These are phyloP conservation scores for Scedosporium boydii DNA, from an alignment of 2,329 filamentous ascomycete species.

Conservation along the genomic window DNA sequence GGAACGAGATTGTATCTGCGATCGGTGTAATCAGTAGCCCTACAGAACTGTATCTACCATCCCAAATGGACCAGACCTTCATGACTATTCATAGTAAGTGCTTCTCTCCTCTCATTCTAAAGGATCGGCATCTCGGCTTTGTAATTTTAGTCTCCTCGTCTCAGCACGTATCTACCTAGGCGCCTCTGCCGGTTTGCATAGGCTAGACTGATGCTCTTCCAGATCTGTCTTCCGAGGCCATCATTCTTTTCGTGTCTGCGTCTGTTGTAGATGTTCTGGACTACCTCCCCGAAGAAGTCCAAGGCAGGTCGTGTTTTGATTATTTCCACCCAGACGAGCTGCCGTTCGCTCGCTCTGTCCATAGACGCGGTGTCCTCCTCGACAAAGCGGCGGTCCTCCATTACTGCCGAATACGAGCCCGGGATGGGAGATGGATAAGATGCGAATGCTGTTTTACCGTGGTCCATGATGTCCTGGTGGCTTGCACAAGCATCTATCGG, in stretches of 20 bases:
- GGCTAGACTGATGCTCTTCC: constrained; percentile 6
- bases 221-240: constrained; percentile 69
- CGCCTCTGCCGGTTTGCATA: background rate
- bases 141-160: background rate
- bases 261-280: constrained; percentile 78
- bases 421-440: constrained; percentile 61
- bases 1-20: background rate
- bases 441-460: constrained; percentile 88
- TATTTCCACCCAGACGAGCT: constrained; percentile 80
- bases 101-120: constrained; percentile 9
- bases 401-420: constrained; percentile 64
- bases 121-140: background rate
- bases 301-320: constrained; percentile 70
- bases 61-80: constrained; percentile 70
- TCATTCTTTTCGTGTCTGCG: constrained; percentile 74
- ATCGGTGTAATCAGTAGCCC: background rate
- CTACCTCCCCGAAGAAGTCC: constrained; percentile 66
- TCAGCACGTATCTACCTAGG: too few relatives aligned
- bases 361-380: constrained; percentile 62
- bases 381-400: constrained; percentile 80
- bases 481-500: constrained; percentile 71
- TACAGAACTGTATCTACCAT: background rate
- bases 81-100: constrained; percentile 80
- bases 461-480: constrained; percentile 80
- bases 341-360: constrained; percentile 61